Base-by-base conservation (phyloP, 805 yeast genomes). In the Schwanniomyces yamadae region DNA sequence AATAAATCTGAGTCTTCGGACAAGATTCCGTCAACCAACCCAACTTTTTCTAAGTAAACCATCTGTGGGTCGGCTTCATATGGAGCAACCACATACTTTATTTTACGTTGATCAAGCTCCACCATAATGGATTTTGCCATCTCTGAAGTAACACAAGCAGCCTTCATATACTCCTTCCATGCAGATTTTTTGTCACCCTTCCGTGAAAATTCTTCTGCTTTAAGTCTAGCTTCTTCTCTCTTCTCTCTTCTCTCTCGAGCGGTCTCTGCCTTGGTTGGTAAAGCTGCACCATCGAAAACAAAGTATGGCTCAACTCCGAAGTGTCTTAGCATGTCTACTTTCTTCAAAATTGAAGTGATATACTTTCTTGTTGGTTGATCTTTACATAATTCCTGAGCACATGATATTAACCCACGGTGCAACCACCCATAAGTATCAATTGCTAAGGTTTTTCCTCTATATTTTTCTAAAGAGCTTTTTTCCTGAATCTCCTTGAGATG, bases 351-450 rank as follows among this genome's bases (percentile, higher is more conserved):
- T 48, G 81, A 88, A 21, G 76, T 78, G 24, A 91, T 58, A 54
- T 84, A 85, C 50, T 77, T 73, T n/a, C 71, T 67, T 0, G 98
- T 87, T 1, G 89, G 87, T 33, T 63, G 58, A 8, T 77, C 85
- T 34, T 75, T 66, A 6, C 88, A 87, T 31, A 93, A 63, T 33
- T 93, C 96, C 59, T 75, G 78, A 0, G 97, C 84, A 60, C 98
- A 90, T 12, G 87, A 67, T 33, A 82, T 75, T 3, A 86, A 80
- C 4, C 93, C 90, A 44, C 86, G 77, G 60, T 93, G 99, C 4
- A 93, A 74, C 99, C 99, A 93, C 1, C 96, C 89, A 53, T 88
- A 93, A 0, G 95, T 90, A 55, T 93, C 99, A n/a, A 93, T 82
- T 0, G 95, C 99, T 28, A 90, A 63, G 0, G 84, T 79, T 50